Conservation (phyloP, 2,329 filamentous ascomycete species). For the Cercospora citrullina region DNA sequence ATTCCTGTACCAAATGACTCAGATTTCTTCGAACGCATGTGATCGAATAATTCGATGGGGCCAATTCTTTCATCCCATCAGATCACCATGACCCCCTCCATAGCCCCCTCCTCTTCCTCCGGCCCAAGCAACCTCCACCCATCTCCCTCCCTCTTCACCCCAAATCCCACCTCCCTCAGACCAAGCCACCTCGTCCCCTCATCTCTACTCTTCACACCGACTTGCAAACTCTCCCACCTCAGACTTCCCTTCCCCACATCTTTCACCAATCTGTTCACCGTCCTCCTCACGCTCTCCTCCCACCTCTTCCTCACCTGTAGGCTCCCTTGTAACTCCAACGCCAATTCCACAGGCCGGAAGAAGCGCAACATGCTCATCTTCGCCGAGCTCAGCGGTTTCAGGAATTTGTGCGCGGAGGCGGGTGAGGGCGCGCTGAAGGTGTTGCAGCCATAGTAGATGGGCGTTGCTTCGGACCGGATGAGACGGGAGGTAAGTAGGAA, state of each 20-base stretch:
- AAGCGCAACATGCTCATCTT: slow-evolving; percentile 18
- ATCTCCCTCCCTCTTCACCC: not conserved
- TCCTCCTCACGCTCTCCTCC: slow-evolving; percentile 15
- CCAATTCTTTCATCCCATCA: not conserved
- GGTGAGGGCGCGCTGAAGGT: slow-evolving; percentile 25
- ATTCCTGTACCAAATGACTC: not conserved
- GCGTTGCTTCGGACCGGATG: slow-evolving; percentile 25
- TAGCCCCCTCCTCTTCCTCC: not conserved
- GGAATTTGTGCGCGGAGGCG: slow-evolving; percentile 22
- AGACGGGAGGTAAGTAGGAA: slow-evolving; percentile 17
- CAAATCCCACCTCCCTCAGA: slow-evolving; percentile 11
- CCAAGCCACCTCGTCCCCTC: slow-evolving; percentile 13
- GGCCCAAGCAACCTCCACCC: not conserved
- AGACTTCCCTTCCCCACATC: slow-evolving; percentile 20
- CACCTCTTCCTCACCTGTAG: slow-evolving; percentile 16
- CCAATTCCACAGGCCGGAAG: slow-evolving; percentile 23
- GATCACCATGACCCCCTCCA: not conserved
- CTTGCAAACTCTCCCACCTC: slow-evolving; percentile 19
- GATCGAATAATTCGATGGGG: too few species aligned
- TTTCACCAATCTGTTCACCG: slow-evolving; percentile 20
- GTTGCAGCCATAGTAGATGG: slow-evolving; percentile 29
- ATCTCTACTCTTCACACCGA: slow-evolving; percentile 12
- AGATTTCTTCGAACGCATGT: not conserved
- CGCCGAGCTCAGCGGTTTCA: slow-evolving; percentile 13
- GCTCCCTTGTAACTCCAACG: slow-evolving; percentile 13